Conservation (phyloP, 2,329 filamentous ascomycete genomes). For the Neofusicoccum cordaticola region DNA sequence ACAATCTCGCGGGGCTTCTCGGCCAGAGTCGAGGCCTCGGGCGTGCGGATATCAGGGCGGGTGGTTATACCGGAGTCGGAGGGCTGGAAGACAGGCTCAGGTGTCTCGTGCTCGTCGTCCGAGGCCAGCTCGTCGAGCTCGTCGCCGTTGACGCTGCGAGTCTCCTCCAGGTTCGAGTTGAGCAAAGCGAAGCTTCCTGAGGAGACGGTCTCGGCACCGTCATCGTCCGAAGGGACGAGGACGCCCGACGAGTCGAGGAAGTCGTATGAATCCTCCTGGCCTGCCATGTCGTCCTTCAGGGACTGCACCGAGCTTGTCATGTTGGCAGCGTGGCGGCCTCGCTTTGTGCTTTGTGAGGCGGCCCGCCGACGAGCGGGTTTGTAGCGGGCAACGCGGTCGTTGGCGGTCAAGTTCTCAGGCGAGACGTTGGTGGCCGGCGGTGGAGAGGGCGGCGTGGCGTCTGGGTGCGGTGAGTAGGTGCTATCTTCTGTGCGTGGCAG, state of each 20-base stretch:
- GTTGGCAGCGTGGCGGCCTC: background rate
- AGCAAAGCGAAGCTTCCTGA: slow-evolving; percentile 11
- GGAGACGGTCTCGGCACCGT: slow-evolving; percentile 15
- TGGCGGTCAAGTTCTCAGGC: slow-evolving; percentile 5
- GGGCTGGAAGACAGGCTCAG: slow-evolving; percentile 16
- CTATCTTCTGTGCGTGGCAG: slow-evolving; percentile 13
- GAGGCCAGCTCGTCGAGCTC: background rate
- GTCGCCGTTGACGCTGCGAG: slow-evolving; percentile 5
- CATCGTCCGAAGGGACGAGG: slow-evolving; percentile 13
- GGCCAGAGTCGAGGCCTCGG: slow-evolving; percentile 1
- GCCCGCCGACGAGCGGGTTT: background rate
- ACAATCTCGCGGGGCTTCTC: slow-evolving; percentile 1
- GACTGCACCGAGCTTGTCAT: background rate
- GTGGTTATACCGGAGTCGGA: slow-evolving; percentile 13
- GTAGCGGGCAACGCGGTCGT: slow-evolving; percentile 11
- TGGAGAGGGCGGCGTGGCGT: slow-evolving; percentile 4
- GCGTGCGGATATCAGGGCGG: slow-evolving; percentile 8
- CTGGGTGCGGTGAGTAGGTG: slow-evolving; percentile 13
- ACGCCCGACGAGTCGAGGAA: slow-evolving; percentile 5
- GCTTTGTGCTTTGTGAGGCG: slow-evolving; percentile 3
- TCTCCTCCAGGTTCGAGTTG: slow-evolving; percentile 7
- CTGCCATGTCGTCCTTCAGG: background rate
- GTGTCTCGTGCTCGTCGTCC: slow-evolving; percentile 8
- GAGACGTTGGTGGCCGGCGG: background rate
- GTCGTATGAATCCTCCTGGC: background rate